phyloP scores from a whole-genome alignment of 1,284 basidiomycete genomes.

The Filobasidium uniguttulatum region DNA sequence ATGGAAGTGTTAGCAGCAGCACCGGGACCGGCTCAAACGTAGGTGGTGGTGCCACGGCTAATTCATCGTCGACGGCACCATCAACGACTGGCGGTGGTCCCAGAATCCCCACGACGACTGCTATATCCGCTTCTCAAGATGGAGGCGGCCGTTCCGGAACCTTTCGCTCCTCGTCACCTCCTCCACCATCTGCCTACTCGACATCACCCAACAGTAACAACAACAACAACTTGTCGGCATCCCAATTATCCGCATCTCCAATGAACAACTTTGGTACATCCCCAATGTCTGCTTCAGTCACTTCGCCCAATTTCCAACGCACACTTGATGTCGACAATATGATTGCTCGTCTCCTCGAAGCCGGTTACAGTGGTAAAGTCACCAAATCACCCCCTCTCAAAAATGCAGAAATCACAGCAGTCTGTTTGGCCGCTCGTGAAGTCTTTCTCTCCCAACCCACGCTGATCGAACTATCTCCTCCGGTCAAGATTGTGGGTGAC shows the following conservation, averaged over 20 bases:
- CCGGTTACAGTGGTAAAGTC: conserved; percentile 95
- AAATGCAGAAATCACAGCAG: conserved; percentile 87
- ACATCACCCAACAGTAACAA: conserved; percentile 18
- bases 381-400: conserved; percentile 93
- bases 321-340: conserved; percentile 94
- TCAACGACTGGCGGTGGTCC: conserved; percentile 2
- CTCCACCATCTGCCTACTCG: conserved; percentile 15
- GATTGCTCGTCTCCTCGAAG: conserved; percentile 90
- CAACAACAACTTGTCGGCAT: conserved; percentile 13
- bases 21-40: background rate
- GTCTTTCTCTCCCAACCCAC: conserved; percentile 95
- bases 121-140: conserved; percentile 6
- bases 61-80: background rate
- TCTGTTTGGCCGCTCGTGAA: conserved; percentile 93
- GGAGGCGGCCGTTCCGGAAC: background rate
- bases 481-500: conserved; percentile 98
- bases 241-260: conserved; percentile 20
- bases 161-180: conserved; percentile 13
- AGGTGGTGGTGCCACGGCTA: background rate
- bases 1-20: background rate
- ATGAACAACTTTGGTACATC: too few relatives aligned
- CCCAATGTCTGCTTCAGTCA: conserved; percentile 14
- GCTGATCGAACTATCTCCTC: conserved; percentile 90
- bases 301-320: conserved; percentile 31
- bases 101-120: conserved; percentile 4